Evolutionary conservation across 164 flowering plant genomes (phyloP).

Genomic region (Chloranthus sessilifolius): DNA sequence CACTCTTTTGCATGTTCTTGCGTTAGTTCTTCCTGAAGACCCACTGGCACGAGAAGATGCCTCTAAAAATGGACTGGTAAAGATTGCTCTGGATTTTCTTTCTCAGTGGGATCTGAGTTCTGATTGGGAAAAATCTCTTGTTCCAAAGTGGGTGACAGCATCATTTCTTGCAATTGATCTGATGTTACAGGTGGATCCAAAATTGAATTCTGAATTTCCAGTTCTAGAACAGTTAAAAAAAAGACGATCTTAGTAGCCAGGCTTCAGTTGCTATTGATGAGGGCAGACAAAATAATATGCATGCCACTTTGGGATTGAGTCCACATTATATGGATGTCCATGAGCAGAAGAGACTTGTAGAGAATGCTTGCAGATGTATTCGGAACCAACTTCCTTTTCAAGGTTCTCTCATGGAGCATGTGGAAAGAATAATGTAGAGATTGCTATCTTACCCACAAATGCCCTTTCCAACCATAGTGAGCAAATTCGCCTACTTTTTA

Average conservation of each 20-base stretch:
- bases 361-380: conserved; percentile 77
- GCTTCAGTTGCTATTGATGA: conserved; percentile 50
- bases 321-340: conserved; percentile 29
- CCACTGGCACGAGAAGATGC: conserved; percentile 75
- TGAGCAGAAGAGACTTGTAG: conserved; percentile 77
- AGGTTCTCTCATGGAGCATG: no score
- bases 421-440: no score
- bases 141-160: conserved; percentile 90
- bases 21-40: conserved; percentile 91
- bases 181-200: conserved; percentile 72
- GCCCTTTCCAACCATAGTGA: no score
- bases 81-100: conserved; percentile 61
- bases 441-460: no score
- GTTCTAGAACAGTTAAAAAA: conserved; percentile 60
- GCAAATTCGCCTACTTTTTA: no score
- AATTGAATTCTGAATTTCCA: conserved; percentile 48
- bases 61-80: conserved; percentile 53
- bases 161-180: conserved; percentile 85
- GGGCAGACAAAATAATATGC: conserved; percentile 44
- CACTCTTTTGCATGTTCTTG: conserved; percentile 86
- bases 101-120: conserved; percentile 54
- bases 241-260: conserved; percentile 34
- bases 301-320: conserved; percentile 30
- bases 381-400: conserved; percentile 76
- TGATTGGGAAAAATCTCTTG: conserved; percentile 34